Evolutionary conservation across 2,329 filamentous ascomycete genomes (phyloP), one percentile per base, ranked within the genome.

Genomic region (Talaromyces sp.): DNA sequence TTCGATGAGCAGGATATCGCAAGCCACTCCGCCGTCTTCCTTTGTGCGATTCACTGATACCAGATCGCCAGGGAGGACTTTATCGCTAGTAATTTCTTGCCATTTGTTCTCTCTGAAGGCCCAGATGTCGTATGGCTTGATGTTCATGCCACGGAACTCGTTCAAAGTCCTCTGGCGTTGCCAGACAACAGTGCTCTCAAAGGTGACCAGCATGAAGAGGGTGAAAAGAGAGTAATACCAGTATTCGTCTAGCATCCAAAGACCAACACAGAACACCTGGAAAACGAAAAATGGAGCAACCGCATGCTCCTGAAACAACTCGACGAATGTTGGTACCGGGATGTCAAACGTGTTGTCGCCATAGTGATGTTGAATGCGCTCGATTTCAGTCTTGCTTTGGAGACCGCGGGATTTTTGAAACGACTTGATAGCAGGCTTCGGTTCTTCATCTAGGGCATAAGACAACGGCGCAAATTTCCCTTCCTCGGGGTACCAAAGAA

Each of bases 171-270:
- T 87, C 85, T 99, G 95, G 67, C 95, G 89, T 82, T 99, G 95
- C 96, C 95, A 99, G 16, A 99, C 96, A 43, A 99, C 96, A 2
- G 95, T 99, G 77, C 93, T 97, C 82, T 99, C 95, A 72, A 99
- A 99, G 66, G 88, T 89, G 70, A 99, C 92, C 64, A 99, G 87
- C 96, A 99, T 99, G 82, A 98, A 93, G 24, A 99, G 88, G 0
- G 96, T 99, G 79, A 99, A 99, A 22, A 99, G 87, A 67, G 95
- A 98, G 82, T 99, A 99, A 83, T 99, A 99, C 95, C 96, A 99
- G 81, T 98, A 99, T 80, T 99, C 96, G 75, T 99, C 95, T 75
- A 99, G 82, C 88, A 98, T 92, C 95, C 95, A 99, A 67, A 99
- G 82, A 16, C 95, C 96, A 65, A 99, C 95, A 72, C 96, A 99